phyloP scores from a whole-genome alignment of 768 basidiomycete species.

The Mycena rebaudengoi region DNA sequence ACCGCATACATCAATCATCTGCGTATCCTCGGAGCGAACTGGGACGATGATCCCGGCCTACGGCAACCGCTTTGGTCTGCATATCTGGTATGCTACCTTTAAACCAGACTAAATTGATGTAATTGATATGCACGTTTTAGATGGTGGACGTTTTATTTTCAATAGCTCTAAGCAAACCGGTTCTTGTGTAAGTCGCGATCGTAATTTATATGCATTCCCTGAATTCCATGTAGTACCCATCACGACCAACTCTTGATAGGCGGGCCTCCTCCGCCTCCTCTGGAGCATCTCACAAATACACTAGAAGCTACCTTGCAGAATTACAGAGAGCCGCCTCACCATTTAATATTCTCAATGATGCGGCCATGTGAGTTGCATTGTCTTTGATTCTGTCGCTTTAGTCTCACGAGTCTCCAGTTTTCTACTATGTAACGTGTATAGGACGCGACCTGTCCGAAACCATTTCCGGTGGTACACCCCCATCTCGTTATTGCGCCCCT shows the following conservation, averaged over 20 bases:
- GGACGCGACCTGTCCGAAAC: constrained; percentile 4
- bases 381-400: no score
- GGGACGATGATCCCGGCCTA: not conserved
- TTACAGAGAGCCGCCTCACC: not conserved
- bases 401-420: not conserved
- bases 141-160: no score
- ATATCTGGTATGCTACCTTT: constrained; percentile 6
- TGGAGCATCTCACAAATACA: not conserved
- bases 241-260: constrained; percentile 15
- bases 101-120: no score
- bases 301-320: not conserved
- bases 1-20: constrained; percentile 6
- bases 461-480: not conserved
- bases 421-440: not conserved
- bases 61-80: not conserved
- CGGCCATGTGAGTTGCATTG: not conserved
- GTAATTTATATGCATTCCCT: no score
- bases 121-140: no score
- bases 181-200: no score
- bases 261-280: not conserved
- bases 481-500: not conserved
- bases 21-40: not conserved
- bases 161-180: no score
- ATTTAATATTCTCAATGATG: not conserved
- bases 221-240: not conserved